Evolutionary conservation across 306 rosid genomes (phyloP).

Genomic region (Vigna mungo): DNA sequence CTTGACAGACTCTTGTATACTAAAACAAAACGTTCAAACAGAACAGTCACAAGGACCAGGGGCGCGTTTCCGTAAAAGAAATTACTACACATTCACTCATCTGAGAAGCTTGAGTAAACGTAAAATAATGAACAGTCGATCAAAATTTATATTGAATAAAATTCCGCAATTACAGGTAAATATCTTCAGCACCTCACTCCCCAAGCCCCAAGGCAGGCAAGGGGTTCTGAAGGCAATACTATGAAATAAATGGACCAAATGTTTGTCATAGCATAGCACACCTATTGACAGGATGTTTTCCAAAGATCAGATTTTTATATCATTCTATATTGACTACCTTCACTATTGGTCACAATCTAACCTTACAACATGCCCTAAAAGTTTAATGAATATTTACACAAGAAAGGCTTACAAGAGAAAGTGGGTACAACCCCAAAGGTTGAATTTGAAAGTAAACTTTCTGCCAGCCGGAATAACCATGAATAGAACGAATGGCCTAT

Average conservation of each 20-base stretch:
- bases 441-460: conserved; percentile 11
- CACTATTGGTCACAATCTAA: conserved; percentile 17
- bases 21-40: too few species aligned
- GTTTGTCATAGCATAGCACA: not conserved
- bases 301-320: not conserved
- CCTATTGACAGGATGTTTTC: not conserved
- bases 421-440: conserved; percentile 29
- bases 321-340: conserved; percentile 28
- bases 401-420: conserved; percentile 23
- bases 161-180: conserved; percentile 34
- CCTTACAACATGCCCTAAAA: not conserved
- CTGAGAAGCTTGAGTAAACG: too few species aligned
- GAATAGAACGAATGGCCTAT: conserved; percentile 38
- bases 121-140: not conserved
- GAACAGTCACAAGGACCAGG: too few species aligned
- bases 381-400: conserved; percentile 32
- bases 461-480: conserved; percentile 32
- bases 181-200: conserved; percentile 28
- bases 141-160: conserved; percentile 29
- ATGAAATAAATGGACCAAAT: conserved; percentile 24
- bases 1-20: too few species aligned
- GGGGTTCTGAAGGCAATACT: conserved; percentile 23
- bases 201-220: conserved; percentile 36
- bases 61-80: too few species aligned
- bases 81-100: too few species aligned